Evolutionary conservation across 352 stramenopile genomes (phyloP), one percentile per base, ranked within the genome.

Genomic region (Globisporangium acanthophoron): DNA sequence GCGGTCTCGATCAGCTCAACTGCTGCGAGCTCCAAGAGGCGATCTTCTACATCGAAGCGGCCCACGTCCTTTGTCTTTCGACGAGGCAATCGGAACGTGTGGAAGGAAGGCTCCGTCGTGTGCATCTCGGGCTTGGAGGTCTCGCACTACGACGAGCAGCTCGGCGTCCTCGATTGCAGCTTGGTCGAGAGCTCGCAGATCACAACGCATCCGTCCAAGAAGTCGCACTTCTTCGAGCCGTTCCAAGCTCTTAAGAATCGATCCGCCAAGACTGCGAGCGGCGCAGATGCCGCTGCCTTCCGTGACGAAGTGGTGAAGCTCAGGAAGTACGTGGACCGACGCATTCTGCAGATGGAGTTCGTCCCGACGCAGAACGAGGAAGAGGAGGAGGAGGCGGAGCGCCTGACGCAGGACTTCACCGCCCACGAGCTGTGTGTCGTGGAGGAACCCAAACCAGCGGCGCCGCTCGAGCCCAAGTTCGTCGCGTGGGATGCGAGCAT

Each of bases 71-170:
- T 77, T 55, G 48, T 68, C 16, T 88, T 88, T 40, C 65, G 69
- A 20, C 74, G 76, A 41, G 78, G 78, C 20, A 70, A 52, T 50
- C 73, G 72, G 33, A 84, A 64, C 40, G 39, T 76, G 18, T 87
- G 79, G 79, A 74, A 71, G 62, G 68, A 82, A 66, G 76, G 79
- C 16, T 48, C 66, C 9, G 59, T 87, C 59, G 35, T 89, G 12
- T 87, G 73, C 41, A 66, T 89, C 27, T 75, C 66, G 54, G 79
- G 73, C 20, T 55, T 89, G 20, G 74, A 87, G 48, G 50, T 89
- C 12, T 89, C 79, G 31, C 79, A 89, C 50, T 86, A 73, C 24
- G 79, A 89, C 46, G 71, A 87, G 33, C 66, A 72, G 53, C 57
- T 89, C 12, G 65, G 62, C 11, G 37, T 89, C 18, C 60, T 89